Evolutionary conservation across 139 green algal genomes (phyloP), one percentile per base, ranked within the genome.

Genomic region (Chlorella sp.): DNA sequence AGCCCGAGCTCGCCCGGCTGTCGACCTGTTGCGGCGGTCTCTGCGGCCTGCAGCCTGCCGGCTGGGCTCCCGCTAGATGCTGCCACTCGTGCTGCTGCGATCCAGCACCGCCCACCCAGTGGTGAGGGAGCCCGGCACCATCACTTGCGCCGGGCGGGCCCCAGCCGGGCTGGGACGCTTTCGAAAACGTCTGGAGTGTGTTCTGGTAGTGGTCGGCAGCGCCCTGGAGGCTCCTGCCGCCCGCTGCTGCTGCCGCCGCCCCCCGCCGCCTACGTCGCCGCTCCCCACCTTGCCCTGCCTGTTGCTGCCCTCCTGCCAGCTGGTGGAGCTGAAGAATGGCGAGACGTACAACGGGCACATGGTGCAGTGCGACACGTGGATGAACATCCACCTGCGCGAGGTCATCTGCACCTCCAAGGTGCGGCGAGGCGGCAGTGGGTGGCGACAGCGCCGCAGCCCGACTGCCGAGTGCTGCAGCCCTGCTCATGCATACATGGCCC

Each of bases 271-370:
- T 1, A 1, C 34, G 26, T 32, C 41, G 63, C 75, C 32, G 21
- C 20, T 44, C 56, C 44, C 15, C 51, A 28, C 30, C 32, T 23
- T 13, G 26, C 23, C 32, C 0, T 32, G 47, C 55, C 30, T 20
- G 17, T 55, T 81, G 51, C 74, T n/a, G 0, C 16, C 60, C 2
- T 6, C 55, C 0, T 91, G 89, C 51, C 91, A 98, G 96, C 90
- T 99, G 18, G 93, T 99, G 16, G 97, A 99, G 88, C 87, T 99
- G 38, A 99, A 99, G 88, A 99, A 96, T 83, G 97, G 97, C 0
- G 97, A 99, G 87, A 99, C 97, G 25, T 99, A 98, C 90, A 99
- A 99, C 89, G 97, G 97, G 9, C 95, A 98, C 74, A 88, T 99
- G 83, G 94, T 98, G 28, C 93, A 94, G 72, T 98, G 95, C 87